Evolutionary conservation across 139 green algal species (phyloP), one percentile per base, ranked within the genome.

Genomic region (Haematococcus lacustris): DNA sequence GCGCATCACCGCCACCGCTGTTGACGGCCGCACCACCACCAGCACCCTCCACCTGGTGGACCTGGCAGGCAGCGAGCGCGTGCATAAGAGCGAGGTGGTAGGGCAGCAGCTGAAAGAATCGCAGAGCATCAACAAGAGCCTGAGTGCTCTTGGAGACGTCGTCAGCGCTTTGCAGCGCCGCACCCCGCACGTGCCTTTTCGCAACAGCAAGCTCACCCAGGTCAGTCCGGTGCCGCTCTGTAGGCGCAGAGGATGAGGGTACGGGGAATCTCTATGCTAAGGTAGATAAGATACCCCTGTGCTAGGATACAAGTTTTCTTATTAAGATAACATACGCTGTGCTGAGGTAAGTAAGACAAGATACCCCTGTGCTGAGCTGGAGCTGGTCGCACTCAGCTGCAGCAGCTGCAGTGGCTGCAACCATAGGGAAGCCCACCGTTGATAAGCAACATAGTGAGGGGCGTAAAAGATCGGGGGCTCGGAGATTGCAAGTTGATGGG

Each of bases 171-270:
- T 88, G 53, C 75, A 78, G 80, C 72, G 75, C 9, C 69, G 86
- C 43, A 61, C 33, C 30, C 26, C 73, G 9, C 91, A 97, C 81
- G 80, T 97, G n/a, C 92, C 92, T 25, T 97, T 90, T 83, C 83
- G 92, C 72, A 96, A 97, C 85, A 87, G 70, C 73, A 96, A 95
- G 83, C 87, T 97, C 25, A 97, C 92, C 0, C 73, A 79, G 62
- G 81, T 91, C 30, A 1, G 51, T 43, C n/a, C n/a, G 32, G 1
- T 30, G 13, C 70, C 13, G 59, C 26, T 66, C 21, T 66, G 26
- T 66, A 57, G 47, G 21, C 21, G 47, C 13, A 13, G 13, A 21
- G 21, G 13, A 57, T 13, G 13, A 57, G 47, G 47, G 13, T 57
- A 13, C 13, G 47, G 13, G 21, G 47, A 28, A 57, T 57, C 21